These are phyloP conservation scores for Pleurotus giganteus DNA, from an alignment of 768 basidiomycete species.

Conservation along the genomic window DNA sequence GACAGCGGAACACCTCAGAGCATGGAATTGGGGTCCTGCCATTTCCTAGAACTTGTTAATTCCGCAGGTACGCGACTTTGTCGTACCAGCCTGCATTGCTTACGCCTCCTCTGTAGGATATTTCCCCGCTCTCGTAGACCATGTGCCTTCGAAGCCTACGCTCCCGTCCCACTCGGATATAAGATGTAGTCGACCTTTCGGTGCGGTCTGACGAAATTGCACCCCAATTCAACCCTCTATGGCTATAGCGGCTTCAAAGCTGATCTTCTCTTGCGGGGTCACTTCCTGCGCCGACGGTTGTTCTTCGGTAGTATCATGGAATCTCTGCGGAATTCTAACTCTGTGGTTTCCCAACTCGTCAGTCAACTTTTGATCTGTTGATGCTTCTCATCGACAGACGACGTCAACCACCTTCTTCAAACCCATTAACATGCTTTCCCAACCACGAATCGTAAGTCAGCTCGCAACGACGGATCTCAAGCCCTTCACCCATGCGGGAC, in stretches of 20 bases:
- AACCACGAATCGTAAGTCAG: not conserved
- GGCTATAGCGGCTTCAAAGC: not conserved
- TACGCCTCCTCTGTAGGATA: no score
- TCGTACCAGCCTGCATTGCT: no score
- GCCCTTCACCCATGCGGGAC: not conserved
- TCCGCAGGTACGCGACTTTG: no score
- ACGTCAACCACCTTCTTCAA: conserved; percentile 1
- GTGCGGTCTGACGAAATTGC: not conserved
- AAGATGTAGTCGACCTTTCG: not conserved
- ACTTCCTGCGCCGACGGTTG: conserved; percentile 8
- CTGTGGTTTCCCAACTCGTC: not conserved
- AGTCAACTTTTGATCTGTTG: not conserved
- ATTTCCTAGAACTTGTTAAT: no score
- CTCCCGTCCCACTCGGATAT: not conserved
- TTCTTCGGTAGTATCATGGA: conserved; percentile 15
- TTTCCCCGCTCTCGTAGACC: not conserved
- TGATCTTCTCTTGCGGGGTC: conserved; percentile 7
- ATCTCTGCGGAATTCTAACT: conserved; percentile 9
- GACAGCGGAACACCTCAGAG: no score
- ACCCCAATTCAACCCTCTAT: not conserved
- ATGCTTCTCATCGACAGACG: not conserved
- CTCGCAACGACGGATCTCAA: not conserved
- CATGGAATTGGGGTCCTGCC: no score
- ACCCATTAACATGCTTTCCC: no score
- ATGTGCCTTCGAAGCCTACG: not conserved